Base-by-base conservation (phyloP, 805 yeast species). In the Wickerhamiella cacticola region DNA sequence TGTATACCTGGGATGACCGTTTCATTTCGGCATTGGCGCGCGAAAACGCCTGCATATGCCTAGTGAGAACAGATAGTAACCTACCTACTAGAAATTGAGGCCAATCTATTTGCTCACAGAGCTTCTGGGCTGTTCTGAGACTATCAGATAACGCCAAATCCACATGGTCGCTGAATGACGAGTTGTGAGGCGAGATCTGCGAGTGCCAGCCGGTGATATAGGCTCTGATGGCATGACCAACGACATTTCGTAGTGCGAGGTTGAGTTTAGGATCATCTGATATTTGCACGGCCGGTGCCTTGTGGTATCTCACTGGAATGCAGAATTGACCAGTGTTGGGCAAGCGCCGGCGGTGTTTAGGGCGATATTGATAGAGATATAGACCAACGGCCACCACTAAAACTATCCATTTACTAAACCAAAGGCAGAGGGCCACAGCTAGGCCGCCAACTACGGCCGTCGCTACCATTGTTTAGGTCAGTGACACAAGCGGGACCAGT, bases 1-100 rank as follows among this genome's bases (percentile, higher is more conserved):
- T 56, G 57, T 22, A 58, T 54, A 33, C 53, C 52, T 24, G 60
- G 55, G 25, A 53, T 31, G 45, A 55, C 53, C 33, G 60, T 58
- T 5, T 60, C 51, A 15, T 61, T 58, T 15, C 55, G 48, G 21
- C 66, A 65, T 44, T 70, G 0, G 79, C 73, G 0, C 53, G 53
- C 2, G 72, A 64, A 56, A 71, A 83, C 6, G 67, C 65, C 6
- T 67, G 64, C 50, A 80, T 72, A 59, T 87, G 95, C 10, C 71
- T 73, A 1, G 83, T 79, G 1, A 85, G 5, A 1, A 80, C 55
- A 0, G 96, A 95, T 5, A 83, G 48, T 0, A 83, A 29, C 40
- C 71, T 70, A 25, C 76, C 64, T 1, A 84, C 78, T 2, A 82
- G 51, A 25, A 85, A 58, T 36, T 71, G 70, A 1, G 86, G 69